Evolutionary conservation across 768 basidiomycete genomes (phyloP).

Genomic region (Lactarius tabidus): DNA sequence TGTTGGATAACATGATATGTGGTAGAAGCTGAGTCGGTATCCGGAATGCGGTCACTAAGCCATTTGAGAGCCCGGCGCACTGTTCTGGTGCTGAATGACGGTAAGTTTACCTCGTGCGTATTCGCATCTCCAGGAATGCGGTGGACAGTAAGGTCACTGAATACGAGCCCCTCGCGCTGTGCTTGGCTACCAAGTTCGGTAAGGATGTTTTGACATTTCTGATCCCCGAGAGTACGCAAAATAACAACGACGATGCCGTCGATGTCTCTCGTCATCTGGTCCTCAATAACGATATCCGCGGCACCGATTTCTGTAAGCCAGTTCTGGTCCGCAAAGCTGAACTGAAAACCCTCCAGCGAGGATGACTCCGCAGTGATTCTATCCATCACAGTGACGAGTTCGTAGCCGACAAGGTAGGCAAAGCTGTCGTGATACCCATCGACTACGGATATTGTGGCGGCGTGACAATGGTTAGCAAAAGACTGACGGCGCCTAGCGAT

Average conservation of each 20-base stretch:
- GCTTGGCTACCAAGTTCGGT: constrained; percentile 41
- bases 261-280: constrained; percentile 40
- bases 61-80: constrained; percentile 58
- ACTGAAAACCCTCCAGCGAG: neutral
- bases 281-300: constrained; percentile 34
- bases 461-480: constrained; percentile 61
- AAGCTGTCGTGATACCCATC: constrained; percentile 63
- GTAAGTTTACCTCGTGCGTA: constrained; percentile 63
- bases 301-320: constrained; percentile 33
- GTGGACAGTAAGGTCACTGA: constrained; percentile 49
- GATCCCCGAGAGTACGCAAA: constrained; percentile 61
- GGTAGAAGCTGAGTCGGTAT: constrained; percentile 48
- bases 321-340: constrained; percentile 31
- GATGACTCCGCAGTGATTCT: constrained; percentile 23
- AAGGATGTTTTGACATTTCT: constrained; percentile 58
- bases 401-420: constrained; percentile 63
- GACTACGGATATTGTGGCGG: constrained; percentile 43
- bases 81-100: constrained; percentile 46
- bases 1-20: constrained; percentile 76
- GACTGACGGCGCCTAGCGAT: constrained; percentile 39
- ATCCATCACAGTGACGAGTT: constrained; percentile 48
- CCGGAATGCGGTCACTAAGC: constrained; percentile 44
- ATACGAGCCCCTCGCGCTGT: constrained; percentile 41
- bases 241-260: constrained; percentile 58
- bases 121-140: constrained; percentile 46